phyloP scores from a whole-genome alignment of 2,329 filamentous ascomycete genomes.

The Aurifilum marmelostoma region DNA sequence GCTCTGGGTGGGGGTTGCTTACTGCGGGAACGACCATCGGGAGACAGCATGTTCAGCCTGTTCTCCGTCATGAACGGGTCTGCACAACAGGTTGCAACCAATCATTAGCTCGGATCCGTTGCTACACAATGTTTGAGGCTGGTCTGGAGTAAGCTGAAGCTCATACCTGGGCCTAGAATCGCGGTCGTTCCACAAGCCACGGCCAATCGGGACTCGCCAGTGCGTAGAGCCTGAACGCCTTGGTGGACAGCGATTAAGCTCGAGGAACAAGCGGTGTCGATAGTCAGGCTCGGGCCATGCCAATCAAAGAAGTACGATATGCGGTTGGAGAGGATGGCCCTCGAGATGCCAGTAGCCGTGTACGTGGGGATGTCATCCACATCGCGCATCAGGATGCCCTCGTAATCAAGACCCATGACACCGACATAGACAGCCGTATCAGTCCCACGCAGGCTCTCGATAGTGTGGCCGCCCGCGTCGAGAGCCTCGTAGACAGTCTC shows the following conservation, averaged over 20 bases:
- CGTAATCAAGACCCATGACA: conserved; percentile 43
- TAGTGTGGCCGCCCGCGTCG: conserved; percentile 40
- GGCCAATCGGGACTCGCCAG: conserved; percentile 38
- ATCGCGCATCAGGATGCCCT: conserved; percentile 35
- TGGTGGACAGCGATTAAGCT: conserved; percentile 44
- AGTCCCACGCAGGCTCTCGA: conserved; percentile 37
- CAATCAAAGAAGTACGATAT: conserved; percentile 47
- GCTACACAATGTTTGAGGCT: neutral
- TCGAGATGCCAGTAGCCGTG: neutral
- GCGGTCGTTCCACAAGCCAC: conserved; percentile 39
- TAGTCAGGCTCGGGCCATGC: conserved; percentile 43
- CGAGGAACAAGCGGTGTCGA: conserved; percentile 50
- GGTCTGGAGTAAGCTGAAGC: neutral
- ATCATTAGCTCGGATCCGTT: neutral
- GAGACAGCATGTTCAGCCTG: conserved; percentile 1
- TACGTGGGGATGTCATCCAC: neutral
- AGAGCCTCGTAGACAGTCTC: conserved; percentile 43
- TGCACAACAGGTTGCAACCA: neutral
- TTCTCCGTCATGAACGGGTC: neutral
- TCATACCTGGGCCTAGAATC: neutral
- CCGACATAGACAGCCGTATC: conserved; percentile 44
- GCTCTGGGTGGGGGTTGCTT: neutral
- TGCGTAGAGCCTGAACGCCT: conserved; percentile 40
- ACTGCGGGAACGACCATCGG: conserved; percentile 28
- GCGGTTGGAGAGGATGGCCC: conserved; percentile 40